phyloP scores from a whole-genome alignment of 345 rosid genomes.

The Abelmoschus esculentus region DNA sequence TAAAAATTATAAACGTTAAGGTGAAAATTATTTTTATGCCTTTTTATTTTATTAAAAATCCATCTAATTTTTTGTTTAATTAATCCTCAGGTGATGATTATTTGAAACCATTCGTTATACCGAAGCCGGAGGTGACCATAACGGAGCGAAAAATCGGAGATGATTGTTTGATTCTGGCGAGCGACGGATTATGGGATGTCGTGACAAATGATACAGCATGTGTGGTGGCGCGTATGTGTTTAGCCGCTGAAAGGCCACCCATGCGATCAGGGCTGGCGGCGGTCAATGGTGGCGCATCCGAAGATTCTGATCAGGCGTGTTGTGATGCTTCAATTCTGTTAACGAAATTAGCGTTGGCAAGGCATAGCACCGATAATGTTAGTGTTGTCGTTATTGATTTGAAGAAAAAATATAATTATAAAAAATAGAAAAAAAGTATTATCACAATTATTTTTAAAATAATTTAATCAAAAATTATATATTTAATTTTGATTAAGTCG shows the following conservation, averaged over 20 bases:
- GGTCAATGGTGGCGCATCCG: slow-evolving; percentile 5
- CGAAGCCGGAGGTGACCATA: slow-evolving; percentile 58
- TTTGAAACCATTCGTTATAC: slow-evolving; percentile 56
- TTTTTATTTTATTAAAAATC: not conserved
- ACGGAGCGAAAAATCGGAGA: slow-evolving; percentile 42
- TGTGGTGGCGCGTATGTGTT: slow-evolving; percentile 51
- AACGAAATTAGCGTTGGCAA: slow-evolving; percentile 75
- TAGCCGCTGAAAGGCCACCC: not conserved
- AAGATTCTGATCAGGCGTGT: slow-evolving; percentile 54
- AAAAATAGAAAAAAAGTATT: too few relatives aligned
- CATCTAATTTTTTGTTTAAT: not conserved
- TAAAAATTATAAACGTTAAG: too few relatives aligned
- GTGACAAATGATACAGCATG: slow-evolving; percentile 58
- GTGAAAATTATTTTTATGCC: too few relatives aligned
- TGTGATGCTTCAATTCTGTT: slow-evolving; percentile 68
- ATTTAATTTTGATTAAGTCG: too few relatives aligned
- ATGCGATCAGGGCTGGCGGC: too few relatives aligned
- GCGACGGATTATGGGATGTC: slow-evolving; percentile 80
- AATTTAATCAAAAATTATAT: too few relatives aligned
- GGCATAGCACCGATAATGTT: slow-evolving; percentile 69
- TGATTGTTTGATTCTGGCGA: slow-evolving; percentile 58
- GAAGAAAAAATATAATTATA: slow-evolving; percentile 11
- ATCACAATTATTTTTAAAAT: too few relatives aligned
- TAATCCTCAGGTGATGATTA: slow-evolving; percentile 36
- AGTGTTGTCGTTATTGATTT: slow-evolving; percentile 80